Base-by-base conservation (phyloP, 2,329 filamentous ascomycete species). In the Aspergillus eucalypticola region DNA sequence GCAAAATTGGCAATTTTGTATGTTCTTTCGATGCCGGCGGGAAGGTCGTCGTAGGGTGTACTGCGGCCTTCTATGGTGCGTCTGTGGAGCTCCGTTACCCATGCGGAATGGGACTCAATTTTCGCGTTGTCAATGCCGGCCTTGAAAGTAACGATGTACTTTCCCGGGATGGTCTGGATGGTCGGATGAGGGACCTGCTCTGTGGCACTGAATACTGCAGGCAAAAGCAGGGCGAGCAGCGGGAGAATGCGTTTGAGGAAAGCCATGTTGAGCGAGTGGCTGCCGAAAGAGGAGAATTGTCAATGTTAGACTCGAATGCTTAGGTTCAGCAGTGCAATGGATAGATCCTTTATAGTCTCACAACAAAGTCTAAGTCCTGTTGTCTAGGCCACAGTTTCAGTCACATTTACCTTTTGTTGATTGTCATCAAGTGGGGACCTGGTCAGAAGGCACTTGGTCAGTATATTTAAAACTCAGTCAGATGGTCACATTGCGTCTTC, bases 1-100 rank as follows among this genome's bases (percentile, higher is more conserved):
- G 77, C 77, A 68, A 79, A 81, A 50, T 72, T 68, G 42, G 73
- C 67, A 66, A 82, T 78, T 42, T 70, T 71, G 69, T 76, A 82
- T 13, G 73, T 75, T 64, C 77, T 76, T 65, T 80, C 76, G 8
- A 83, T 67, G 56, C 76, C 59, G 41, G 50, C n/a, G 50, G 58
- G 53, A 51, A 63, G 25, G 67, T 72, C 58, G 1, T 48, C 46
- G 5, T 51, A 56, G 23, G 55, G n/a, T 21, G 48, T 17, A 54
- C 41, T 61, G 35, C 60, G 65, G 42, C 62, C 60, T 50, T 60
- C 61, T 6, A 65, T 35, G 42, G 64, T 66, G 58, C 66, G 67
- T 42, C 54, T 63, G 61, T 69, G 67, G 27, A 69, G 38, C 8
- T 60, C 54, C 6, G 63, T 64, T 19, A 66, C 66, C 67, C 67